A percentile compares a stretch with the other conserved stretches of the same genome.
Evolutionary conservation across 352 stramenopile species (phyloP).

Genomic region (Nothophytophthora sp.): DNA sequence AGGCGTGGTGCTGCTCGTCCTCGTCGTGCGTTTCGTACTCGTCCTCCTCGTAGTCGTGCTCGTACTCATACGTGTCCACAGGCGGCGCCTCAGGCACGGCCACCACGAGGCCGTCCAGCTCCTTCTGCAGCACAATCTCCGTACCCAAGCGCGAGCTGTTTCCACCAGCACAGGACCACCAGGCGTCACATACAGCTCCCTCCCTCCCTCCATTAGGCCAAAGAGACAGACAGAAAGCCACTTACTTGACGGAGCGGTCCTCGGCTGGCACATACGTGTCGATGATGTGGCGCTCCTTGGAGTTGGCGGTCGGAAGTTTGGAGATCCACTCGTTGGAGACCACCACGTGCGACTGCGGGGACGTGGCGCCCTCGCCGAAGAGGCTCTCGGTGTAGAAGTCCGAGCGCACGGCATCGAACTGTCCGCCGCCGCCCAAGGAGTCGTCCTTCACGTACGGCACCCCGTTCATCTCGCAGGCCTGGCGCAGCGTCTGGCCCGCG

Average conservation of each 20-base stretch:
- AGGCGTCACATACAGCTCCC: slow-evolving; percentile 2
- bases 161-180: not conserved
- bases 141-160: slow-evolving; percentile 81
- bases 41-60: slow-evolving; percentile 87
- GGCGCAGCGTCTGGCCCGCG: slow-evolving; percentile 77
- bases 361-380: slow-evolving; percentile 84
- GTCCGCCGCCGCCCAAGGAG: slow-evolving; percentile 77
- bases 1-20: slow-evolving; percentile 51
- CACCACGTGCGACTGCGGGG: slow-evolving; percentile 86
- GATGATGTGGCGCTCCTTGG: slow-evolving; percentile 79
- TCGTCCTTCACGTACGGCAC: slow-evolving; percentile 84
- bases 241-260: slow-evolving; percentile 80
- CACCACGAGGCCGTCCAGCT: slow-evolving; percentile 87
- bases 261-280: slow-evolving; percentile 75
- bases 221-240: not conserved
- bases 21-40: slow-evolving; percentile 76
- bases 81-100: slow-evolving; percentile 83
- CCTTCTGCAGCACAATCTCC: slow-evolving; percentile 87
- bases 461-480: slow-evolving; percentile 83
- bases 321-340: slow-evolving; percentile 88
- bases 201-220: not conserved
- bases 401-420: slow-evolving; percentile 57
- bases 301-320: slow-evolving; percentile 70
- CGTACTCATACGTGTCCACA: slow-evolving; percentile 84
- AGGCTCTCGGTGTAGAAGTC: slow-evolving; percentile 90